Percentiles rank a stretch among this genome's conserved stretches.
Evolutionary conservation across 495 filamentous ascomycete genomes (phyloP).

Genomic region (Rostrohypoxylon terebratum): DNA sequence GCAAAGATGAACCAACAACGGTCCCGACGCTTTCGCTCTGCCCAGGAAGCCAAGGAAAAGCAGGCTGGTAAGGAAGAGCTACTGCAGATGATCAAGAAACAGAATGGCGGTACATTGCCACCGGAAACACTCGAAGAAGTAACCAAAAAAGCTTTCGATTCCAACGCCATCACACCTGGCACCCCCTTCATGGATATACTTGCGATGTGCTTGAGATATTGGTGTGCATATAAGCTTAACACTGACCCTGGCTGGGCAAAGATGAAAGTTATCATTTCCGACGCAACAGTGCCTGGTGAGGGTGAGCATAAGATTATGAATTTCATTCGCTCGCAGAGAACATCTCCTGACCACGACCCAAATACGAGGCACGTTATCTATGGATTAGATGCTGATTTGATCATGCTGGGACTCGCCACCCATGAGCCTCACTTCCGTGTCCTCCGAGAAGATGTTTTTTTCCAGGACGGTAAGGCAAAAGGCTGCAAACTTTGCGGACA

Average conservation of each 20-base stretch:
- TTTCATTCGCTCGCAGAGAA: slow-evolving; percentile 92
- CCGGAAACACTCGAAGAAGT: slow-evolving; percentile 71
- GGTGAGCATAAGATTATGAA: slow-evolving; percentile 99
- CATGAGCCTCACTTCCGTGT: slow-evolving; percentile 99
- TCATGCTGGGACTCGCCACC: slow-evolving; percentile 97
- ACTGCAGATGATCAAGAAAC: slow-evolving; percentile 79
- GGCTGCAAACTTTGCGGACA: slow-evolving; percentile 90
- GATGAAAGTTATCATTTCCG: slow-evolving; percentile 97
- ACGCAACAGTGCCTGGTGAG: slow-evolving; percentile 96
- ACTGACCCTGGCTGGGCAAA: slow-evolving; percentile 97
- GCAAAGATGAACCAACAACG: slow-evolving; percentile 99
- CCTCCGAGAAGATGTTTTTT: slow-evolving; percentile 96
- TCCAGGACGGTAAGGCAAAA: slow-evolving; percentile 82
- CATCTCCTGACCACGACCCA: slow-evolving; percentile 89
- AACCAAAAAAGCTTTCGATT: slow-evolving; percentile 94
- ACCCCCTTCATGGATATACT: slow-evolving; percentile 99
- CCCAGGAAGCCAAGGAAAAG: slow-evolving; percentile 93
- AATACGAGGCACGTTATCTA: slow-evolving; percentile 98
- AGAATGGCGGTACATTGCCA: slow-evolving; percentile 71
- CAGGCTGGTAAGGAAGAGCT: slow-evolving; percentile 91
- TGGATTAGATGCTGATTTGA: slow-evolving; percentile 95
- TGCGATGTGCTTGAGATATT: slow-evolving; percentile 90
- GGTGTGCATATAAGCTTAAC: slow-evolving; percentile 96
- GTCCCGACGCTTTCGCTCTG: slow-evolving; percentile 88
- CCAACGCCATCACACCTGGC: slow-evolving; percentile 96